phyloP scores from a whole-genome alignment of 345 rosid genomes.

The Murraya paniculata region DNA sequence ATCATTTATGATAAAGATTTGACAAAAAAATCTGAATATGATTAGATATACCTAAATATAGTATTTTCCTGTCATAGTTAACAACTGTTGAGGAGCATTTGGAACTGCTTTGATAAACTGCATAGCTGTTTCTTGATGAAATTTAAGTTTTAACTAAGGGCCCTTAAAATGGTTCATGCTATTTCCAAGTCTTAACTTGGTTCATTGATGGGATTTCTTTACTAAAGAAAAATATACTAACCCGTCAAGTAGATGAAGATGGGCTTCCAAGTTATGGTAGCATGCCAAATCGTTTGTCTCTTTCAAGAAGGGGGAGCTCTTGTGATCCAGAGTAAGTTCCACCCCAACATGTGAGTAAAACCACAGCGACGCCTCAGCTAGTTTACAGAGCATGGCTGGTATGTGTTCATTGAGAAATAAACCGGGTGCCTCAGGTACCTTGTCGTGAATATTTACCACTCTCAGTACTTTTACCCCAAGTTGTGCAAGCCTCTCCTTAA shows the following conservation, averaged over 20 bases:
- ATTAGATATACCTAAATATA: not conserved
- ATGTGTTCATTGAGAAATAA: slow-evolving; percentile 21
- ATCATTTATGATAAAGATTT: not conserved
- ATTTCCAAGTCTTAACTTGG: not conserved
- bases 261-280: slow-evolving; percentile 28
- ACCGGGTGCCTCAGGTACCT: slow-evolving; percentile 24
- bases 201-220: not conserved
- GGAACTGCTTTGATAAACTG: not conserved
- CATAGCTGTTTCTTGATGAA: not conserved
- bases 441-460: slow-evolving; percentile 25
- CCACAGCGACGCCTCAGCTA: slow-evolving; percentile 12
- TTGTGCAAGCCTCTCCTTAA: slow-evolving; percentile 21
- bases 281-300: slow-evolving; percentile 8
- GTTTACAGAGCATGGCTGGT: not conserved
- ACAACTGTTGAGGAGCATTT: not conserved
- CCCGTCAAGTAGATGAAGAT: slow-evolving; percentile 25
- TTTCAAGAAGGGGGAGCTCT: slow-evolving; percentile 29
- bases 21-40: not conserved
- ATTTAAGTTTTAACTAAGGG: not conserved
- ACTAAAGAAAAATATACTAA: slow-evolving; percentile 3
- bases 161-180: not conserved
- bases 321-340: slow-evolving; percentile 20
- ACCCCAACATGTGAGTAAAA: slow-evolving; percentile 29
- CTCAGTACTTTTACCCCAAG: slow-evolving; percentile 27
- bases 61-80: not conserved